These are phyloP conservation scores for Anastatica hierochuntica DNA, from an alignment of 345 rosid genomes.

Conservation along the genomic window DNA sequence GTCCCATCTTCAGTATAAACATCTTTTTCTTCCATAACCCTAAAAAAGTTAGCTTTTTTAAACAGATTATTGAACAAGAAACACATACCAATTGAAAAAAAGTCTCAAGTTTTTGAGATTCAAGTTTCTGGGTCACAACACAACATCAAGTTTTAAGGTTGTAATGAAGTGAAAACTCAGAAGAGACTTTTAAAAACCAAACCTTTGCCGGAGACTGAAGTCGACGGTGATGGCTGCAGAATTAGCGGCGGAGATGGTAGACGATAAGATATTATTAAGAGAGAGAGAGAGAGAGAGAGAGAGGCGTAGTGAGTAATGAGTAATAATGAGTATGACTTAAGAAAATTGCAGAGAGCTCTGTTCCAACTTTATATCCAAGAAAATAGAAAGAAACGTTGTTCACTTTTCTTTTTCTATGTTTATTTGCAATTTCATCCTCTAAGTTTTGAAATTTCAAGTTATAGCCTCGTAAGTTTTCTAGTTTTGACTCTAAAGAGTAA, in stretches of 20 bases:
- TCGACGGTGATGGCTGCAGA: background rate
- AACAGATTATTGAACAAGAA: background rate
- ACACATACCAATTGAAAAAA: background rate
- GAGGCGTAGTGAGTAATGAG: too few relatives aligned
- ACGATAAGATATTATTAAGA: background rate
- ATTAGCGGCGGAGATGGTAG: constrained; percentile 7
- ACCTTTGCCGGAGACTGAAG: constrained; percentile 6
- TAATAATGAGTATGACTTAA: background rate
- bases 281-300: background rate
- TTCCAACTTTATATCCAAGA: constrained; percentile 7
- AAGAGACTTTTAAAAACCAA: background rate
- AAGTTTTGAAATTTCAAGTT: background rate
- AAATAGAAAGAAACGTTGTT: background rate
- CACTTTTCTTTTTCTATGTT: background rate
- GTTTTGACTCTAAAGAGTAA: too few relatives aligned
- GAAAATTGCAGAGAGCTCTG: constrained; percentile 5
- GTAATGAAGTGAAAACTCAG: too few relatives aligned
- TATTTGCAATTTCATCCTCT: background rate
- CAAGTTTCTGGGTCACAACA: background rate
- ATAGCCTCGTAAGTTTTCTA: background rate
- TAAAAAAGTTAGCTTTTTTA: background rate
- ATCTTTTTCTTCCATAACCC: constrained; percentile 57
- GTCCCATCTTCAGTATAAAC: constrained; percentile 70
- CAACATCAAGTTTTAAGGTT: background rate
- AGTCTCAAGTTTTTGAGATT: background rate